A percentile compares a stretch with the other conserved stretches of the same genome.
Evolutionary conservation across 2,329 filamentous ascomycete genomes (phyloP).

Genomic region (Parascedosporium putredinis): DNA sequence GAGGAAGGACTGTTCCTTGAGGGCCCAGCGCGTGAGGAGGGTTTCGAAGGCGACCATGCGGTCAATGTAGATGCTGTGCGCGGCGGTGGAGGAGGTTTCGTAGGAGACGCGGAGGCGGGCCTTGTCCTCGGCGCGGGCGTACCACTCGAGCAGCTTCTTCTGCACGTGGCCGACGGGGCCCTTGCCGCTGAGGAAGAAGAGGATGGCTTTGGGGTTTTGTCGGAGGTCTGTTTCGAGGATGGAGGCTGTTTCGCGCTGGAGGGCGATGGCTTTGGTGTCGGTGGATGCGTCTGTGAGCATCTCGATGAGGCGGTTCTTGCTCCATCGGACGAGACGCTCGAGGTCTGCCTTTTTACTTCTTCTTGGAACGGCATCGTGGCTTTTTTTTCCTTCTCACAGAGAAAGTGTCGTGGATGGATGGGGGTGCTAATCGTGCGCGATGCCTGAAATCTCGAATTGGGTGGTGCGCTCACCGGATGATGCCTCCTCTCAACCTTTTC

Average conservation of each 20-base stretch:
- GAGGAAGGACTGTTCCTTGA: background rate
- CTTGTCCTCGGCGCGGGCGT: background rate
- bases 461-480: no score
- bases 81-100: background rate
- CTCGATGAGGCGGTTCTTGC: background rate
- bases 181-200: background rate
- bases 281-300: background rate
- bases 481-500: no score
- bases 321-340: background rate
- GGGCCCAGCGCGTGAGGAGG: background rate
- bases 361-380: background rate
- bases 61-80: background rate
- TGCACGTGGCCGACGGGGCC: background rate
- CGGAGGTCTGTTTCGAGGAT: background rate
- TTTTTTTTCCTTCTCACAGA: no score
- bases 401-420: no score
- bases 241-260: background rate
- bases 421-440: no score
- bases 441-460: no score
- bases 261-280: background rate
- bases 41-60: background rate
- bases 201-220: background rate
- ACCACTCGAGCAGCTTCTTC: background rate
- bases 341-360: background rate
- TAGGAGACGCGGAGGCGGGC: background rate